Conservation (phyloP, 257 asterid species). For the Solanum gandarillasii region DNA sequence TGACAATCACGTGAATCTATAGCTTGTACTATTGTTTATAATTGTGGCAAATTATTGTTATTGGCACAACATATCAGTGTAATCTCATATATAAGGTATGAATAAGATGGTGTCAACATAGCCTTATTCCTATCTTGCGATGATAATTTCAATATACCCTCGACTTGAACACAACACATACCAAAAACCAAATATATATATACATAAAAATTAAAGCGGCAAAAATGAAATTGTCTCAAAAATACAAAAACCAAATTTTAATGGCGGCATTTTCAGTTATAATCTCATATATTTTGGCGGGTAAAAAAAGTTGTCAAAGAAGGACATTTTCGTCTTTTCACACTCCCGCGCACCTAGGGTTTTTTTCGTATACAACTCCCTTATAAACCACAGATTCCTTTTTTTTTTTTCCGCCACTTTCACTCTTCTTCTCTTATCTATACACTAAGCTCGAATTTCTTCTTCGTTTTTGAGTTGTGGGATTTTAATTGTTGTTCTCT, state of each 20-base stretch:
- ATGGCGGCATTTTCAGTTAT: neutral
- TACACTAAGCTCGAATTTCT: conserved; percentile 10
- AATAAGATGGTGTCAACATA: too few relatives aligned
- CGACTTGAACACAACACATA: too few relatives aligned
- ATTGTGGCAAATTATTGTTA: too few relatives aligned
- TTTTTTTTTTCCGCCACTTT: conserved; percentile 37
- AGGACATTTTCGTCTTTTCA: conserved; percentile 47
- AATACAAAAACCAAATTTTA: neutral
- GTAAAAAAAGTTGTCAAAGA: neutral
- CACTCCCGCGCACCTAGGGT: conserved; percentile 57
- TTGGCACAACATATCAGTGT: too few relatives aligned
- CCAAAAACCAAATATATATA: too few relatives aligned
- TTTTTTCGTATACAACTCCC: conserved; percentile 23
- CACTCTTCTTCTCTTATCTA: conserved; percentile 4
- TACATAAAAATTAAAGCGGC: neutral
- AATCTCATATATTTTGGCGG: neutral
- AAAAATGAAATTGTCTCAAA: neutral
- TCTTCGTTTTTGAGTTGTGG: neutral
- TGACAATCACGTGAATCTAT: too few relatives aligned
- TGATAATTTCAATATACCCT: too few relatives aligned
- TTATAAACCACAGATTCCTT: conserved; percentile 29
- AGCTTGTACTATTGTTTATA: too few relatives aligned
- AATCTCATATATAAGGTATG: too few relatives aligned
- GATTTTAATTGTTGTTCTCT: neutral
- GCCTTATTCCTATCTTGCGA: too few relatives aligned